Evolutionary conservation across 805 yeast species (phyloP).

Genomic region (Saccharomycopsis vini): DNA sequence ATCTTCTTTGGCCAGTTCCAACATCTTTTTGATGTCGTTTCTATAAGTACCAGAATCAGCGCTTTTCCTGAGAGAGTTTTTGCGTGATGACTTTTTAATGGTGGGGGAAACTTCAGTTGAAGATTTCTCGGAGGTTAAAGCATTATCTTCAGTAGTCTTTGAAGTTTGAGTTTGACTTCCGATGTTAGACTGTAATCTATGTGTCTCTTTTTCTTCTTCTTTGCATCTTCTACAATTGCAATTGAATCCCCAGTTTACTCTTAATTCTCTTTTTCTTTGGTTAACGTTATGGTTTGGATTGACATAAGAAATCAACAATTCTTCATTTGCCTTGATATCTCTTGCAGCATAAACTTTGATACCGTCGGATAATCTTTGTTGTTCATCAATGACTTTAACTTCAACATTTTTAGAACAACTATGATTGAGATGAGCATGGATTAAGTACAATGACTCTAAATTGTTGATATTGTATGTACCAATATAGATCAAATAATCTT

Average conservation of each 20-base stretch:
- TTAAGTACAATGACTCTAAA: constrained; percentile 50
- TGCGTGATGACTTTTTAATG: constrained; percentile 22
- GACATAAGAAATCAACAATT: constrained; percentile 60
- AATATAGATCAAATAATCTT: constrained; percentile 49
- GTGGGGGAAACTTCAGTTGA: too few relatives aligned
- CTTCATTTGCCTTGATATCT: constrained; percentile 55
- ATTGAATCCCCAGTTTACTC: constrained; percentile 73
- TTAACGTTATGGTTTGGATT: constrained; percentile 54
- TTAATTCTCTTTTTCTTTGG: constrained; percentile 53
- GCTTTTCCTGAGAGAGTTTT: constrained; percentile 9
- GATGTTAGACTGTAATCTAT: constrained; percentile 37
- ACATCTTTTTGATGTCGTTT: constrained; percentile 39
- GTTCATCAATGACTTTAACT: constrained; percentile 37
- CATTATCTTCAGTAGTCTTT: neutral
- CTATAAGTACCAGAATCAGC: constrained; percentile 20
- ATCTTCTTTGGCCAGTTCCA: constrained; percentile 27
- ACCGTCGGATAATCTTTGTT: constrained; percentile 34
- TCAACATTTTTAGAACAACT: constrained; percentile 64
- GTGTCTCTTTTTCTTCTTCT: constrained; percentile 38
- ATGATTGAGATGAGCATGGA: constrained; percentile 69
- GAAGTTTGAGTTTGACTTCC: constrained; percentile 17
- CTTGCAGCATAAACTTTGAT: constrained; percentile 52
- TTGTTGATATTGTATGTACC: constrained; percentile 74
- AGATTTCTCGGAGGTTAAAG: neutral
- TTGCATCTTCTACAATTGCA: constrained; percentile 64